Base-by-base conservation (phyloP, 164 flowering plant genomes). In the Aristolochia californica region DNA sequence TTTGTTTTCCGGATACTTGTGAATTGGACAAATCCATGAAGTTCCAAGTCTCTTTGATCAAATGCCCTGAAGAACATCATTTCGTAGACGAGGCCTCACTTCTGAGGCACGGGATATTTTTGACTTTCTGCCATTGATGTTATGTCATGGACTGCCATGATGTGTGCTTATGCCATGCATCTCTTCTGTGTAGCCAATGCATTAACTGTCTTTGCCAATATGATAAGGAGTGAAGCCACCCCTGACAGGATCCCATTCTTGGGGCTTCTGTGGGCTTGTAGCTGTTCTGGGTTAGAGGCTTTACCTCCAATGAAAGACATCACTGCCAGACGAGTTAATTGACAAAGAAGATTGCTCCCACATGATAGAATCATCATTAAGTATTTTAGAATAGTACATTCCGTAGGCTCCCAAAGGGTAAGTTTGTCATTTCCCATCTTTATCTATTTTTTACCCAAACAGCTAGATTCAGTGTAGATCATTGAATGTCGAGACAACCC, bases 81-180 rank as follows among this genome's bases (percentile, higher is more conserved):
- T 48, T 63, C 85, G 5, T 77, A 82, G 88, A 80, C 81, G 15
- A 77, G 77, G 88, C 14, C 47, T 30, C 14, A 71, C 70, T 51
- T 65, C 48, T 45, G 78, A 75, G 53, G 84, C 78, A 40, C 53
- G 66, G 9, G 30, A 53, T 34, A 57, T 82, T 48, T 80, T 78
- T 63, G 27, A 75, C 43, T 58, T 30, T 23, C 80, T 75, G 60
- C 58, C 28, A 77, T 75, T 70, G 85, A 82, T 55, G 30, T 68
- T 57, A 77, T 84, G 10, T 75, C 85, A 23, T 84, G 90, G 90
- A 80, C 85, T 9, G 62, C 85, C 12, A 74, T 82, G 75, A 78
- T 82, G 30, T 58, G 70, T 52, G 77, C 80, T 24, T 82, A 74
- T 54, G 69, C 90, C 2, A 73, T 66, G 52, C 84, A 84, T 50